Evolutionary conservation across 768 basidiomycete species (phyloP).

Genomic region (Atractiella rhizophila): DNA sequence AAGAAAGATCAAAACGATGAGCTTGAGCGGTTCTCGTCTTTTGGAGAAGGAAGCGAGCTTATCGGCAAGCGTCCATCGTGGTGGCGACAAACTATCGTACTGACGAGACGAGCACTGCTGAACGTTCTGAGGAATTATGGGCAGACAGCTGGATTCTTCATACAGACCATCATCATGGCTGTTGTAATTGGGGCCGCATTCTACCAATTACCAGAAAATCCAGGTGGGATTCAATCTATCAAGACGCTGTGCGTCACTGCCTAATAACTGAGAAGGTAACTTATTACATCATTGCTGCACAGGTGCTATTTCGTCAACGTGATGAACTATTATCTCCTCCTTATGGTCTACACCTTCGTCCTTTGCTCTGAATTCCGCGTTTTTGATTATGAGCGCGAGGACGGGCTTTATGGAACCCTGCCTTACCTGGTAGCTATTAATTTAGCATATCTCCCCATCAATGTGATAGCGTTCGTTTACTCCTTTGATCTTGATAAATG

Average conservation of each 20-base stretch:
- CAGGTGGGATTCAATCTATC: slow-evolving; percentile 22
- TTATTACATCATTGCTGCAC: background rate
- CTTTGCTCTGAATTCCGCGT: slow-evolving; percentile 24
- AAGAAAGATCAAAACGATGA: background rate
- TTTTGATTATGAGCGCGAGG: slow-evolving; percentile 29
- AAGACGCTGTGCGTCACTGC: slow-evolving; percentile 14
- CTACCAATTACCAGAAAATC: slow-evolving; percentile 16
- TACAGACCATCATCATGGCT: slow-evolving; percentile 15
- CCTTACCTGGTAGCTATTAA: slow-evolving; percentile 25
- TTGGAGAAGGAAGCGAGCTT: background rate
- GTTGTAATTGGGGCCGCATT: slow-evolving; percentile 24
- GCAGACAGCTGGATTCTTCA: background rate
- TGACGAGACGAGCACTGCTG: slow-evolving; percentile 16
- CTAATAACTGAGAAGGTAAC: background rate
- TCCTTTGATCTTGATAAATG: background rate
- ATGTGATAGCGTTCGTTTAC: slow-evolving; percentile 17
- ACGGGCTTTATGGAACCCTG: slow-evolving; percentile 17
- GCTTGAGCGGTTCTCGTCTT: background rate
- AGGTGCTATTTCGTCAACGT: slow-evolving; percentile 2
- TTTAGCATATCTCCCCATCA: slow-evolving; percentile 23
- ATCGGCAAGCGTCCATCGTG: background rate
- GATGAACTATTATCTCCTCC: slow-evolving; percentile 6
- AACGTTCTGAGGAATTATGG: slow-evolving; percentile 19
- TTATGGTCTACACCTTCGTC: slow-evolving; percentile 21
- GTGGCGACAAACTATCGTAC: slow-evolving; percentile 13